Evolutionary conservation across 345 rosid species (phyloP).

Genomic region (Turnera subulata): DNA sequence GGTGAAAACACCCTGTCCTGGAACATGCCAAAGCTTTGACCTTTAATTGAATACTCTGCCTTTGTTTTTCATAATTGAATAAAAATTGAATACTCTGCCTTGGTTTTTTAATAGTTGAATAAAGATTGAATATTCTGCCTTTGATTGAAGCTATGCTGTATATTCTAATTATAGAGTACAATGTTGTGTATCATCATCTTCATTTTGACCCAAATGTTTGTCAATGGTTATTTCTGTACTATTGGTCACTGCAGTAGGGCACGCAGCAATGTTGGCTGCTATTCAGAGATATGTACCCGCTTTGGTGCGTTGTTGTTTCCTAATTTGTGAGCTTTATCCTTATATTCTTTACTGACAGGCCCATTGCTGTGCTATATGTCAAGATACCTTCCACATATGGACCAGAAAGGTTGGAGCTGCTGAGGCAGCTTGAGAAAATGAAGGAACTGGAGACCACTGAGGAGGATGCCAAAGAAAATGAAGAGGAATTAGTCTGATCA

Average conservation of each 20-base stretch:
- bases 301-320: constrained; percentile 48
- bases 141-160: too few relatives aligned
- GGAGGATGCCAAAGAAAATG: constrained; percentile 46
- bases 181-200: too few relatives aligned
- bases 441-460: constrained; percentile 60
- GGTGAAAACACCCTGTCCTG: too few relatives aligned
- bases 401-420: constrained; percentile 77
- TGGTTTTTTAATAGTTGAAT: too few relatives aligned
- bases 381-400: constrained; percentile 98
- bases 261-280: constrained; percentile 94
- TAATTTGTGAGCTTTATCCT: not conserved
- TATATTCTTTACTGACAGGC: not conserved
- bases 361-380: constrained; percentile 23
- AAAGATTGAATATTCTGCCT: too few relatives aligned
- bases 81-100: too few relatives aligned
- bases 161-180: too few relatives aligned
- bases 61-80: too few relatives aligned
- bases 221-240: not conserved
- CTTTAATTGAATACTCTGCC: too few relatives aligned
- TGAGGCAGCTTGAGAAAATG: constrained; percentile 89
- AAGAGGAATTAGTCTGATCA: constrained; percentile 42
- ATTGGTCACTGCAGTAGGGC: constrained; percentile 97
- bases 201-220: too few relatives aligned
- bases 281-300: constrained; percentile 88
- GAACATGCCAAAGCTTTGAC: too few relatives aligned